Evolutionary conservation across 768 basidiomycete species (phyloP), one percentile per base, ranked within the genome.

Genomic region (Lactarius sp.): DNA sequence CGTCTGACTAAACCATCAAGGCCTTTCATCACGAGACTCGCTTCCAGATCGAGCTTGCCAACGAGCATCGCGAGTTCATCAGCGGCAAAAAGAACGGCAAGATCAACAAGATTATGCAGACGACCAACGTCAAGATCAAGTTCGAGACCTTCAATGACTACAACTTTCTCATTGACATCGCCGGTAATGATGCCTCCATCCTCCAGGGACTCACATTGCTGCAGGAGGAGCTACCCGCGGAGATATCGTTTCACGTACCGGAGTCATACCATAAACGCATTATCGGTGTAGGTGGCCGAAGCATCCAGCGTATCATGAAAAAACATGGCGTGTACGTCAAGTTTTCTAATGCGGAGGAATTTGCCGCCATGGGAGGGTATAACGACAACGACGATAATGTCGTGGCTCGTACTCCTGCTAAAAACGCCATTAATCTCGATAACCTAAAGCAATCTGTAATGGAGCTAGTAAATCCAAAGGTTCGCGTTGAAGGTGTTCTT

Each of bases 251-350:
- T 83, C 94, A 98, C 75, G 94, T 99, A 13, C 96, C 96, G 37
- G 96, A 99, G 76, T 86, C 87, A 52, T 98, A 98, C 73, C 96
- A 98, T 79, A 98, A 98, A 75, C 90, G 97, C 65, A 99, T 99
- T 73, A 99, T 99, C 68, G 96, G 96, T 64, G 95, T 98, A 41
- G 95, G 94, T 39, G 96, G 96, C 34, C 87, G 94, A 71, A 98
- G 94, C 75, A 98, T 99, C 64, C 96, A 98, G 75, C 85, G 94
- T 63, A 98, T 99, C 76, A 99, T 99, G 96, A 98, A 98, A 80
- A 94, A 96, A 74, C 97, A 90, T 68, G 96, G 96, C n/a, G 96
- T 98, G 22, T 98, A 98, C 76, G 96, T 99, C 75, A 98, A 98
- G 76, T 99, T 98, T 71, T 93, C 92, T 27, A 98, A 98, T 73